Conservation (phyloP, 345 rosid species). For the Schrenkiella parvula region DNA sequence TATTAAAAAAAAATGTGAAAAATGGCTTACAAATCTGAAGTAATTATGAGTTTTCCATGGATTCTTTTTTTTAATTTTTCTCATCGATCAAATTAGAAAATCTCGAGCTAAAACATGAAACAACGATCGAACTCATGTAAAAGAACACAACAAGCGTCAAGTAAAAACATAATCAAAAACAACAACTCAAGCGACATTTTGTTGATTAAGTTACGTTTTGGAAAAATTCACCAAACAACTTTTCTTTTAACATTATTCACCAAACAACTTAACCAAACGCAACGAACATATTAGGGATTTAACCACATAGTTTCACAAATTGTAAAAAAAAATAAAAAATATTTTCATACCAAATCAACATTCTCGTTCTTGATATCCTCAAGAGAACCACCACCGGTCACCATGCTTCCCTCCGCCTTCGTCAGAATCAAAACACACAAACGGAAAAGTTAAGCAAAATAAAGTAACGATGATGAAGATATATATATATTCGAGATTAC, state of each 20-base stretch:
- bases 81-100: neutral
- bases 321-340: neutral
- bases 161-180: neutral
- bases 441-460: neutral
- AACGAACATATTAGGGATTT: neutral
- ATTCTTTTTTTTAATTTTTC: neutral
- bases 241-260: too few relatives aligned
- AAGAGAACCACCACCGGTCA: conserved; percentile 14
- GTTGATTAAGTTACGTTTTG: neutral
- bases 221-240: neutral
- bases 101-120: neutral
- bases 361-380: conserved; percentile 30
- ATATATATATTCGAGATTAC: conserved; percentile 13
- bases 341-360: conserved; percentile 29
- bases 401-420: conserved; percentile 16
- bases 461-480: neutral
- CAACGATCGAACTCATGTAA: neutral
- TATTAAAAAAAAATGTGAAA: neutral
- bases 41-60: neutral
- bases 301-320: neutral
- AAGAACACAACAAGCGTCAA: neutral
- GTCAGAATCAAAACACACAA: neutral
- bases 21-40: neutral
- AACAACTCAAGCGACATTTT: neutral
- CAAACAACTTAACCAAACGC: neutral